These are phyloP conservation scores for Chytriomyces confervae DNA, from an alignment of 192 early-diverging fungal genomes.

Conservation along the genomic window DNA sequence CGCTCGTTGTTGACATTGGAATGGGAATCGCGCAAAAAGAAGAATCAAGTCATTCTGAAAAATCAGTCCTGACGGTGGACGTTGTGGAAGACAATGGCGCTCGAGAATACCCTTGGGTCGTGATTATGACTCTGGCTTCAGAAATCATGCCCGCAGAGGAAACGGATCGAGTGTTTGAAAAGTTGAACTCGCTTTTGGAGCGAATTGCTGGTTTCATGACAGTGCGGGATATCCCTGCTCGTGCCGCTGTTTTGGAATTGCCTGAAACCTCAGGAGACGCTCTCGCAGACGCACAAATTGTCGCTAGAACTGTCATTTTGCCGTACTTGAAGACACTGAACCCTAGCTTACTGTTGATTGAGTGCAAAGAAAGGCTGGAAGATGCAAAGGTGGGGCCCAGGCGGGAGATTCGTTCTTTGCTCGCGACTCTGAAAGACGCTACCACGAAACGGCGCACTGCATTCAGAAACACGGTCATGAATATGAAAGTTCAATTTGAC, in stretches of 20 bases:
- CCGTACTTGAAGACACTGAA: background rate
- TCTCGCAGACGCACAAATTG: background rate
- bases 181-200: background rate
- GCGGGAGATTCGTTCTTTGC: background rate
- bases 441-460: slow-evolving; percentile 2
- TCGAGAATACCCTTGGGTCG: slow-evolving; percentile 24
- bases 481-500: background rate
- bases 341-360: background rate
- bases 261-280: background rate
- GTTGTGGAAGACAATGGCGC: slow-evolving; percentile 24
- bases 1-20: background rate
- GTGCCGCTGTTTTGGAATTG: background rate
- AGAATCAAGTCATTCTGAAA: background rate
- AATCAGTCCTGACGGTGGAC: background rate
- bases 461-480: background rate
- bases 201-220: background rate
- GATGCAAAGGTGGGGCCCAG: background rate
- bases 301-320: too few species aligned
- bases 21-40: background rate
- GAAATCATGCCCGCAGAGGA: background rate
- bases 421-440: background rate
- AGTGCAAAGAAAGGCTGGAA: slow-evolving; percentile 9
- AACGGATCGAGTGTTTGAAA: background rate
- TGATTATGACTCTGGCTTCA: background rate
- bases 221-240: background rate